Conservation (phyloP, 2,329 filamentous ascomycete species). For the Lomentospora prolificans region DNA sequence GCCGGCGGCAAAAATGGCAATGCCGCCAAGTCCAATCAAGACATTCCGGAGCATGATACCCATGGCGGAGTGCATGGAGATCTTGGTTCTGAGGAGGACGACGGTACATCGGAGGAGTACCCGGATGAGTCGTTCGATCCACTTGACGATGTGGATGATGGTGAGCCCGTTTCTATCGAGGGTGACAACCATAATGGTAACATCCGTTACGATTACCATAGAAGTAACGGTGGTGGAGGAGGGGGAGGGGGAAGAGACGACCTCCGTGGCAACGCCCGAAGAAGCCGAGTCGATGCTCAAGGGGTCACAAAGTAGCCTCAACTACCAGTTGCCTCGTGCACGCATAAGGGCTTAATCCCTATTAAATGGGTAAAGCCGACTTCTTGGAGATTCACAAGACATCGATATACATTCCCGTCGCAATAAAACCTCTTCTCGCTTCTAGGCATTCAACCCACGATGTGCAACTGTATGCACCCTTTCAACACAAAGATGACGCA, state of each 20-base stretch:
- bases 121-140: conserved; percentile 6
- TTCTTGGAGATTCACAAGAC: too few relatives aligned
- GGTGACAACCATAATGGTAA: neutral
- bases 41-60: conserved; percentile 2
- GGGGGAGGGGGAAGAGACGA: neutral
- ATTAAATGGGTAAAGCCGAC: too few relatives aligned
- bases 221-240: neutral
- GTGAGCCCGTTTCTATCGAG: neutral
- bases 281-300: neutral
- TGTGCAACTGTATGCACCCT: too few relatives aligned
- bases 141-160: conserved; percentile 6
- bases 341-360: too few relatives aligned
- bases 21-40: neutral
- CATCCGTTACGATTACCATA: neutral
- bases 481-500: too few relatives aligned
- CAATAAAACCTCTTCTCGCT: too few relatives aligned
- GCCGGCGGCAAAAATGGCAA: conserved; percentile 47
- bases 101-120: conserved; percentile 7
- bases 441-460: too few relatives aligned
- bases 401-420: too few relatives aligned
- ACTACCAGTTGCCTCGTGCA: neutral
- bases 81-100: conserved; percentile 2
- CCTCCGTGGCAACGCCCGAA: neutral
- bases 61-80: neutral
- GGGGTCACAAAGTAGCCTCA: neutral